Evolutionary conservation across 257 asterid genomes (phyloP), one percentile per base, ranked within the genome.

Genomic region (Ehretia macrophylla): DNA sequence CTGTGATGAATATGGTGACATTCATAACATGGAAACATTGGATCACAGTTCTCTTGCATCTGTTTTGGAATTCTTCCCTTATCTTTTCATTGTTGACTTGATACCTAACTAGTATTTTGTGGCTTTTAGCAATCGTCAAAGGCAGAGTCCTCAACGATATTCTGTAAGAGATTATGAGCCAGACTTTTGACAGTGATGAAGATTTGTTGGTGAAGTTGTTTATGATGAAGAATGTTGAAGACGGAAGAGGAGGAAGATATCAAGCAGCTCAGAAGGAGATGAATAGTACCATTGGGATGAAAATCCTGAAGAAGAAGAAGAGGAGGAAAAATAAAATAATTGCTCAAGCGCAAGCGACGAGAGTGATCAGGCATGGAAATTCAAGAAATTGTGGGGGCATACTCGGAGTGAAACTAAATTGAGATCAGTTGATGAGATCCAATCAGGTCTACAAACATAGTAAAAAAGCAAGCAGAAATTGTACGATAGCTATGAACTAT

Each of bases 141-240:
- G 94, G 80, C 96, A 81, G 77, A 92, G 84, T 77, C 95, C 99
- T 61, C 89, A 86, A 65, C 75, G 95, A 38, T 88, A 90, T 68
- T 81, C 96, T 3, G 79, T 70, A 58, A 71, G 67, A 27, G 95
- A 88, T 60, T 88, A 83, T 38, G 96, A 86, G n/a, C 83, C 81
- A 47, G 97, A 81, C 42, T n/a, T 76, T 77, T 54, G 94, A 92
- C 32, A 86, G 97, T 58, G 97, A 93, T 65, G 96, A 89, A 47
- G 99, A 86, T 60, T 93, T 58, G 95, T 89, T 51, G 99, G 99
- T 55, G 99, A 93, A 75, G 99, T 78, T 23, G 87, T 89, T 14
- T 93, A 93, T 56, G 96, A 93, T 55, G 99, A 93, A 20, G 97
- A 85, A 52, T 87, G 89, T 68, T 62, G 85, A 8, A 85, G 79